These are phyloP conservation scores for Chlorella sp. DNA, from an alignment of 139 green algal species.

Conservation along the genomic window DNA sequence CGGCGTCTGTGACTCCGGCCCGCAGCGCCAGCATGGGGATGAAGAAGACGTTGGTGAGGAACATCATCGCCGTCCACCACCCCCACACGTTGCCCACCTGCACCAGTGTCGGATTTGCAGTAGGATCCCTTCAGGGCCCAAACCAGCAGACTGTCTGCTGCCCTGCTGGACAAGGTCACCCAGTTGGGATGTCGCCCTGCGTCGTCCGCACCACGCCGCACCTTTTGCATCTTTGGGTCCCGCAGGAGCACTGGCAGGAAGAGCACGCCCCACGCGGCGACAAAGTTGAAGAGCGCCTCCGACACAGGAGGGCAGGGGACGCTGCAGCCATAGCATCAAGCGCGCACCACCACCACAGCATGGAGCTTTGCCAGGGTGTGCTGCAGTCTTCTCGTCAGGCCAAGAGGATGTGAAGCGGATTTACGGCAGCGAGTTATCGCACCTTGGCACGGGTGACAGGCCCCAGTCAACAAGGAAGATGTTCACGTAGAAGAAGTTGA, in stretches of 20 bases:
- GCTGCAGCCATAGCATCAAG: too few relatives aligned
- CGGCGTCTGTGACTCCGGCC: conserved; percentile 30
- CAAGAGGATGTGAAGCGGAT: not conserved
- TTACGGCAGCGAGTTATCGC: not conserved
- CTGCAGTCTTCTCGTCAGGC: too few relatives aligned
- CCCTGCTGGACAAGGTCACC: too few relatives aligned
- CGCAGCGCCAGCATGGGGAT: conserved; percentile 70
- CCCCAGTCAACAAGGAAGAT: conserved; percentile 24
- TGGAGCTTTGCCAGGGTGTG: too few relatives aligned
- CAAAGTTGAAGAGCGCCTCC: conserved; percentile 77
- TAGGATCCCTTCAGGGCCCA: too few relatives aligned
- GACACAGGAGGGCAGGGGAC: conserved; percentile 27
- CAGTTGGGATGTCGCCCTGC: too few relatives aligned
- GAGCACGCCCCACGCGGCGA: conserved; percentile 69
- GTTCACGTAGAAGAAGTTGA: conserved; percentile 91
- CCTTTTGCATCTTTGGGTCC: conserved; percentile 43
- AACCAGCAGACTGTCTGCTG: too few relatives aligned
- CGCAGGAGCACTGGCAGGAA: conserved; percentile 63
- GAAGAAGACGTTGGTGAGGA: conserved; percentile 57
- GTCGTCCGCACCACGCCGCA: conserved; percentile 35
- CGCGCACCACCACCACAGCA: too few relatives aligned
- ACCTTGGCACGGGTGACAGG: conserved; percentile 10
- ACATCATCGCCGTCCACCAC: conserved; percentile 60
- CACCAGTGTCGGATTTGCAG: too few relatives aligned
- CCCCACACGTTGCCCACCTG: conserved; percentile 15